A percentile compares a stretch with the other conserved stretches of the same genome.
Evolutionary conservation across 352 stramenopile species (phyloP).

Genomic region (Pythium angustatum): DNA sequence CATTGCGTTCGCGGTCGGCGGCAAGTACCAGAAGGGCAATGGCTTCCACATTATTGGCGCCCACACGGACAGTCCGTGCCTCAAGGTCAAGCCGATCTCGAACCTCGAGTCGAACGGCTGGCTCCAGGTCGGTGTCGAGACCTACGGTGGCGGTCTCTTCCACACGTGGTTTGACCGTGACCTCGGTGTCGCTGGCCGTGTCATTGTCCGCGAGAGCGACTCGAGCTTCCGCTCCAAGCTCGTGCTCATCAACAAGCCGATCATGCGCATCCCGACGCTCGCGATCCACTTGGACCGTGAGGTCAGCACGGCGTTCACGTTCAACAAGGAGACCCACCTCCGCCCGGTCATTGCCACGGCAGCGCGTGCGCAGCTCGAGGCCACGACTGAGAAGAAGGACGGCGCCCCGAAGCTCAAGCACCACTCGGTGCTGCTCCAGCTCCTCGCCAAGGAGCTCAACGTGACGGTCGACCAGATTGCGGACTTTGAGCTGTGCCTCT

Average conservation of each 20-base stretch:
- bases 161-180: slow-evolving; percentile 99
- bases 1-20: slow-evolving; percentile 93
- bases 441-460: slow-evolving; percentile 91
- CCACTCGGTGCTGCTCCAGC: slow-evolving; percentile 90
- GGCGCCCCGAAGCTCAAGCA: slow-evolving; percentile 75
- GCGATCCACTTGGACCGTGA: slow-evolving; percentile 96
- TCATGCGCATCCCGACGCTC: slow-evolving; percentile 96
- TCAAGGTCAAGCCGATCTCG: slow-evolving; percentile 95
- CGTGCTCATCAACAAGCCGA: slow-evolving; percentile 93
- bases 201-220: slow-evolving; percentile 88
- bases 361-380: slow-evolving; percentile 86
- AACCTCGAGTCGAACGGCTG: slow-evolving; percentile 87
- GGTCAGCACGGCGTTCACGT: slow-evolving; percentile 87
- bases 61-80: slow-evolving; percentile 96
- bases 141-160: slow-evolving; percentile 93
- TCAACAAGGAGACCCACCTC: slow-evolving; percentile 98
- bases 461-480: slow-evolving; percentile 89
- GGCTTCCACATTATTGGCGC: slow-evolving; percentile 96
- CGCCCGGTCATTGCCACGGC: slow-evolving; percentile 90
- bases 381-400: slow-evolving; percentile 52
- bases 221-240: slow-evolving; percentile 72
- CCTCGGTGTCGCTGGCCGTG: slow-evolving; percentile 90
- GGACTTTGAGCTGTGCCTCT: slow-evolving; percentile 97
- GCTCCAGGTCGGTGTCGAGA: slow-evolving; percentile 83
- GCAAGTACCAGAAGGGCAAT: slow-evolving; percentile 89